A percentile compares a stretch with the other conserved stretches of the same genome.
phyloP scores from a whole-genome alignment of 495 filamentous ascomycete species.

The Penicillium canariense region DNA sequence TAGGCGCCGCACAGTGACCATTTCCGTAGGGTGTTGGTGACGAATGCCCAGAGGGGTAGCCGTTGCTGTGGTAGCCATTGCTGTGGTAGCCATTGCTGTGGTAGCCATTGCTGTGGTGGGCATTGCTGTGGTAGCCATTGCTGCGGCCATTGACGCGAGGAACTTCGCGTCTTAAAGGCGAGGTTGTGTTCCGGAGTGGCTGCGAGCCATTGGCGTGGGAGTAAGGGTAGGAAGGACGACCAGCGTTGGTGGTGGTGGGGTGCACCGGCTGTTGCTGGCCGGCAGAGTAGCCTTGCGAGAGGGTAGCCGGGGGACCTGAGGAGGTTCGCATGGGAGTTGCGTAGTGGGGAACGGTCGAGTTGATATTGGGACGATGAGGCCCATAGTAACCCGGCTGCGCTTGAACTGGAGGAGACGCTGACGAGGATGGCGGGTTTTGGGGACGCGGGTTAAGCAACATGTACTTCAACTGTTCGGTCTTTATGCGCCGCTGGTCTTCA shows the following conservation, averaged over 20 bases:
- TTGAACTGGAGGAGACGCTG: slow-evolving; percentile 20
- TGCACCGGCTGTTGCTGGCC: slow-evolving; percentile 12
- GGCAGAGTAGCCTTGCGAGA: slow-evolving; percentile 18
- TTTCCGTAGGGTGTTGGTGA: slow-evolving; percentile 11
- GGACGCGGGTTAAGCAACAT: slow-evolving; percentile 47
- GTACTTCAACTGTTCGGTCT: slow-evolving; percentile 48
- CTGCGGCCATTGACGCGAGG: slow-evolving; percentile 10
- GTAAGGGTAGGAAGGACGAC: slow-evolving; percentile 15
- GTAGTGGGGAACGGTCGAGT: slow-evolving; percentile 31
- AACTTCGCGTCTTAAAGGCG: slow-evolving; percentile 27
- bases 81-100: neutral
- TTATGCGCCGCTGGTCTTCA: slow-evolving; percentile 43
- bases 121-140: slow-evolving; percentile 3
- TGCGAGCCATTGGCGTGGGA: slow-evolving; percentile 16
- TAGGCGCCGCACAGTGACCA: slow-evolving; percentile 3
- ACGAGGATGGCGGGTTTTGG: slow-evolving; percentile 36
- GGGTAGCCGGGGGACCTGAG: slow-evolving; percentile 35
- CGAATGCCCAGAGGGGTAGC: slow-evolving; percentile 6
- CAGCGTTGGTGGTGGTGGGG: slow-evolving; percentile 2
- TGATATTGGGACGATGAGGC: slow-evolving; percentile 11
- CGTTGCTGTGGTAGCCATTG: slow-evolving; percentile 2
- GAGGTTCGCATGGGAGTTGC: slow-evolving; percentile 37
- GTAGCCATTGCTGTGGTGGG: neutral
- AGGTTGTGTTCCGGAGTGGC: slow-evolving; percentile 21
- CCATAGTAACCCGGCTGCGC: slow-evolving; percentile 12